These are phyloP conservation scores for Penicillium frequentans DNA, from an alignment of 2,329 filamentous ascomycete species.

Conservation along the genomic window DNA sequence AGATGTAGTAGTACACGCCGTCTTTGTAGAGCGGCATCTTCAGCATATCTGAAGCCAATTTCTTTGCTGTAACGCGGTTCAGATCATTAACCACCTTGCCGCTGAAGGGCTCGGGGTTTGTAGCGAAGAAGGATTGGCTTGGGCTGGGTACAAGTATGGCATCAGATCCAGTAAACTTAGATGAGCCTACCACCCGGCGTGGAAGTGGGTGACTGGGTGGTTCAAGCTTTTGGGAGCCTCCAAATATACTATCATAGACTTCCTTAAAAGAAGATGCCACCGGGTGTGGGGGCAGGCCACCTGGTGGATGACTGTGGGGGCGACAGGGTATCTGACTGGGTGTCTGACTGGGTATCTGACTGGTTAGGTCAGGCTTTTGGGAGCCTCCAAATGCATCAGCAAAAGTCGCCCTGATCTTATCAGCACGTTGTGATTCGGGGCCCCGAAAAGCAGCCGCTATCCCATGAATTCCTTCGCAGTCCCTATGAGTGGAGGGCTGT, in stretches of 20 bases:
- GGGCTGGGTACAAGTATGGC: not conserved
- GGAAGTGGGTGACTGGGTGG: not conserved
- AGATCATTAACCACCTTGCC: not conserved
- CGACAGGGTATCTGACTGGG: no score
- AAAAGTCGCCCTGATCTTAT: not conserved
- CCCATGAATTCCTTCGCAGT: not conserved
- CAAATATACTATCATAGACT: not conserved
- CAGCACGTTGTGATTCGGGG: not conserved
- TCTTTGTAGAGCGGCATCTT: no score
- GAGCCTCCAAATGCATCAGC: not conserved
- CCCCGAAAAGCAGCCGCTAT: not conserved
- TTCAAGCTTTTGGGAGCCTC: no score
- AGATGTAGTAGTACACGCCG: not conserved
- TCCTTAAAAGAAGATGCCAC: not conserved
- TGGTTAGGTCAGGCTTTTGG: not conserved
- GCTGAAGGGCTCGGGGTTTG: not conserved
- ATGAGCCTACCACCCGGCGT: no score
- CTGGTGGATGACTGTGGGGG: not conserved
- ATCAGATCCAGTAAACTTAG: not conserved
- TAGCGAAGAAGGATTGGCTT: not conserved
- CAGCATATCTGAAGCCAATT: not conserved
- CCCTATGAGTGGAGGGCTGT: not conserved
- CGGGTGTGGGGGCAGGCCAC: not conserved
- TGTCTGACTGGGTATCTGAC: no score
- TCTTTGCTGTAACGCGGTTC: not conserved